phyloP scores from a whole-genome alignment of 345 rosid genomes.

The Gossypium mustelinum region DNA sequence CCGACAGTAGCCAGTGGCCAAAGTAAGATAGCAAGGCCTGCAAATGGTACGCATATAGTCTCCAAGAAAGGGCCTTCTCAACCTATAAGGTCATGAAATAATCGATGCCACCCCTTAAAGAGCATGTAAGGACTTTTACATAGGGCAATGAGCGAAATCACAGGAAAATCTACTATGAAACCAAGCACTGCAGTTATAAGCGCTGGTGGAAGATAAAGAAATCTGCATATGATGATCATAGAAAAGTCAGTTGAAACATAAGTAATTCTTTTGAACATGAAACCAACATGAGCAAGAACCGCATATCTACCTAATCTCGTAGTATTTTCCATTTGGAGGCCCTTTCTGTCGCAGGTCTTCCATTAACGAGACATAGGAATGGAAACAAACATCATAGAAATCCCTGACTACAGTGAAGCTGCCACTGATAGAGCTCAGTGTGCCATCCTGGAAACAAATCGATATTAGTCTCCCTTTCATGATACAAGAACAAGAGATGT shows the following conservation, averaged over 20 bases:
- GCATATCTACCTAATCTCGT: conserved; percentile 71
- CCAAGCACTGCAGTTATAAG: conserved; percentile 59
- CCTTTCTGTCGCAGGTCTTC: conserved; percentile 54
- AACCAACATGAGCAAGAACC: not conserved
- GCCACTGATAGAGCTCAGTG: conserved; percentile 59
- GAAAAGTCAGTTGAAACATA: not conserved
- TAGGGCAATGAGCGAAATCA: conserved; percentile 63
- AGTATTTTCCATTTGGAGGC: conserved; percentile 50
- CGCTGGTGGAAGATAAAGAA: conserved; percentile 70
- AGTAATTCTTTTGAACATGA: too few species aligned
- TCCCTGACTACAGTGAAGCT: conserved; percentile 68
- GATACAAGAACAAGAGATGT: not conserved
- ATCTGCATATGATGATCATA: conserved; percentile 37
- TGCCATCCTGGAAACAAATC: conserved; percentile 64
- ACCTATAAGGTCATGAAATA: conserved; percentile 85
- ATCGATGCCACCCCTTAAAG: conserved; percentile 89
- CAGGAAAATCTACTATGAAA: conserved; percentile 56
- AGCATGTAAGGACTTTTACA: conserved; percentile 91
- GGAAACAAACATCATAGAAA: conserved; percentile 64
- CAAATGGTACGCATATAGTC: conserved; percentile 94
- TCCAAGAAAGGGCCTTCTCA: conserved; percentile 98
- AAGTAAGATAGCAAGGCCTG: conserved; percentile 86
- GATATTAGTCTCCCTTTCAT: conserved; percentile 14
- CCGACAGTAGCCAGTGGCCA: conserved; percentile 96
- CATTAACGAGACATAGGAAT: conserved; percentile 72